These are phyloP conservation scores for Collybia sp. DNA, from an alignment of 768 basidiomycete genomes.

Conservation along the genomic window DNA sequence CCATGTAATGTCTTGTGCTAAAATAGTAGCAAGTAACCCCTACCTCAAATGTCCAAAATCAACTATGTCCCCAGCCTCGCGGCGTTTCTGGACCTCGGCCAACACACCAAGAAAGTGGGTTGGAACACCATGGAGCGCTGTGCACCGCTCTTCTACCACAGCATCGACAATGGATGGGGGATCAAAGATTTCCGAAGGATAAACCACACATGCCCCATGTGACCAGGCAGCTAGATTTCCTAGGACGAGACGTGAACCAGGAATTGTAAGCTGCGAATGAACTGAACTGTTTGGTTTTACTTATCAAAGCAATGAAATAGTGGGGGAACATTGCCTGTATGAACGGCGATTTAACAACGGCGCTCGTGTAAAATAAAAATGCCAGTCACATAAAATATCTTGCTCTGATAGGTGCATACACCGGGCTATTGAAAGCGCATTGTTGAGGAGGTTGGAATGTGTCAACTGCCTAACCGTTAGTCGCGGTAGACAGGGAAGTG, in stretches of 20 bases:
- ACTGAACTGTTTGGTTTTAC: conserved; percentile 27
- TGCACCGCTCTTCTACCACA: conserved; percentile 63
- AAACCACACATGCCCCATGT: conserved; percentile 70
- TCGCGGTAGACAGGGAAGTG: not conserved
- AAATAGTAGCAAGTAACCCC: conserved; percentile 4
- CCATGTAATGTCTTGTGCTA: not conserved
- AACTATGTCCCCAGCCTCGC: conserved; percentile 35
- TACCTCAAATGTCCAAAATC: conserved; percentile 56
- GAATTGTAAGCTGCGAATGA: conserved; percentile 6
- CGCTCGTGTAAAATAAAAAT: not conserved
- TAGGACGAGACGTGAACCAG: conserved; percentile 61
- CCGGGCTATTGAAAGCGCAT: conserved; percentile 63
- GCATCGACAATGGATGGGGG: conserved; percentile 68
- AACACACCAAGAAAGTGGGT: conserved; percentile 81
- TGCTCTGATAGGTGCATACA: conserved; percentile 64
- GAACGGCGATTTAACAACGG: not conserved
- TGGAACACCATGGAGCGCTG: conserved; percentile 80
- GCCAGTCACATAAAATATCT: conserved; percentile 62
- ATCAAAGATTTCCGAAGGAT: conserved; percentile 63
- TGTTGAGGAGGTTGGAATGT: conserved; percentile 76
- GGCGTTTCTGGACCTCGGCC: conserved; percentile 56
- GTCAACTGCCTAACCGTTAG: conserved; percentile 50
- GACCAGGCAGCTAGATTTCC: conserved; percentile 79
- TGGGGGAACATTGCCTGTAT: conserved; percentile 74
- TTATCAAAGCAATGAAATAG: conserved; percentile 89